A percentile compares a stretch with the other conserved stretches of the same genome.
These are phyloP conservation scores for Populus trichocarpa DNA, from an alignment of 441 rosid genomes.

Conservation along the genomic window DNA sequence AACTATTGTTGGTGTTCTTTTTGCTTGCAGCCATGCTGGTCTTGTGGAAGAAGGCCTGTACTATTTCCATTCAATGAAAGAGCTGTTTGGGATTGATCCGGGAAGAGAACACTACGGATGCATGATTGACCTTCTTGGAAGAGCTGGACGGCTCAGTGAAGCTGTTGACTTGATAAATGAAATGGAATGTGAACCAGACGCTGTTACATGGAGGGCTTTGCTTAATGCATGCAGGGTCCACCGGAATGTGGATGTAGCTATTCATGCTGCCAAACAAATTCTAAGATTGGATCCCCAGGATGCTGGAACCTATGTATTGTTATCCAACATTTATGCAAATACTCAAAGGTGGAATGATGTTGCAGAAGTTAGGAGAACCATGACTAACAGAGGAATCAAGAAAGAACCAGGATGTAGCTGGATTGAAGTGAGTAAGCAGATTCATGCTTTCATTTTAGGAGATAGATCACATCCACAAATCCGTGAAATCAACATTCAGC, in stretches of 20 bases:
- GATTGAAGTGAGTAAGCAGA: constrained; percentile 63
- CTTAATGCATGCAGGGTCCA: constrained; percentile 72
- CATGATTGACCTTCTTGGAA: constrained; percentile 73
- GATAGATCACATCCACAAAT: constrained; percentile 56
- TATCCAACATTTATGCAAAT: constrained; percentile 76
- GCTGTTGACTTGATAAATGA: constrained; percentile 54
- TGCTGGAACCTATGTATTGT: constrained; percentile 59
- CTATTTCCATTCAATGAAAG: constrained; percentile 65
- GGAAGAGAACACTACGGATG: constrained; percentile 73
- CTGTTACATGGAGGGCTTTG: constrained; percentile 66
- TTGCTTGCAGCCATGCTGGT: constrained; percentile 82
- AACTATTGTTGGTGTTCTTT: constrained; percentile 58
- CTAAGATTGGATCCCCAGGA: constrained; percentile 56
- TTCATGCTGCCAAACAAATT: constrained; percentile 51
- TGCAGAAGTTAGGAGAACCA: constrained; percentile 41
- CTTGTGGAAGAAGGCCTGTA: constrained; percentile 58
- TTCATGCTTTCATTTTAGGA: constrained; percentile 64
- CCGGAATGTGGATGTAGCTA: constrained; percentile 44
- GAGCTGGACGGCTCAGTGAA: constrained; percentile 64
- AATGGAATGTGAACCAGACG: constrained; percentile 65
- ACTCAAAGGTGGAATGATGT: constrained; percentile 63
- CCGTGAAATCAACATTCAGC: constrained; percentile 34
- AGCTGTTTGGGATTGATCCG: constrained; percentile 56
- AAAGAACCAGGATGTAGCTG: constrained; percentile 83
- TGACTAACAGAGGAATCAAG: constrained; percentile 48